Evolutionary conservation across 2,329 filamentous ascomycete genomes (phyloP).

Genomic region (Periconia digitata): DNA sequence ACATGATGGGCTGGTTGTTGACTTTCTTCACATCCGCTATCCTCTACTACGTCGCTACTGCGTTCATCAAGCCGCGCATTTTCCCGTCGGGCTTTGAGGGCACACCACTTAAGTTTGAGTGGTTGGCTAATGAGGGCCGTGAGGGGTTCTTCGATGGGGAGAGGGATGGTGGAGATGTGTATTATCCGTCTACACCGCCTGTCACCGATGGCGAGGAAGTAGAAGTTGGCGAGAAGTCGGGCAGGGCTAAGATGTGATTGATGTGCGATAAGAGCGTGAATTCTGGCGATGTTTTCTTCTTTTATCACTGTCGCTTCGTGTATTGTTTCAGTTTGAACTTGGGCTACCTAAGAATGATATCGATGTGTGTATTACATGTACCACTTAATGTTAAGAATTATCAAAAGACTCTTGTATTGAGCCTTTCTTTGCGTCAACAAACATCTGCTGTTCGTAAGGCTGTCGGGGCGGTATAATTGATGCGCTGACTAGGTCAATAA

Average conservation of each 20-base stretch:
- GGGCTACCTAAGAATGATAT: too few species aligned
- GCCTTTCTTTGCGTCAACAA: too few species aligned
- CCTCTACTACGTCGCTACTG: conserved; percentile 26
- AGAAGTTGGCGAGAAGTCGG: background rate
- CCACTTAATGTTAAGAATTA: too few species aligned
- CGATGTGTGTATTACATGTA: too few species aligned
- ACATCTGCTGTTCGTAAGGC: too few species aligned
- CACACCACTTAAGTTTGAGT: conserved; percentile 18
- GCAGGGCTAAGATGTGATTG: background rate
- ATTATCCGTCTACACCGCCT: background rate
- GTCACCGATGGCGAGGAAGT: background rate
- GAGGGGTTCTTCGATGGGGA: conserved; percentile 36
- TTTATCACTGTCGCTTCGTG: too few species aligned
- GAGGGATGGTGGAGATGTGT: conserved; percentile 10
- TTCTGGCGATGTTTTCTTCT: too few species aligned
- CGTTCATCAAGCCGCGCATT: conserved; percentile 18
- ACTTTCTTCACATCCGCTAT: conserved; percentile 31
- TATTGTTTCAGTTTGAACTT: too few species aligned
- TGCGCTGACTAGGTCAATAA: too few species aligned
- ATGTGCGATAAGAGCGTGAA: background rate
- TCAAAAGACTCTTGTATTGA: too few species aligned
- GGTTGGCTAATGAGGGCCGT: conserved; percentile 26
- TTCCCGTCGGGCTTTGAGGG: conserved; percentile 23
- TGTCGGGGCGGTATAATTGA: too few species aligned
- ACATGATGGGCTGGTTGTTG: conserved; percentile 34